Conservation (phyloP, 1,284 basidiomycete species). For the Malassezia pachydermatis region DNA sequence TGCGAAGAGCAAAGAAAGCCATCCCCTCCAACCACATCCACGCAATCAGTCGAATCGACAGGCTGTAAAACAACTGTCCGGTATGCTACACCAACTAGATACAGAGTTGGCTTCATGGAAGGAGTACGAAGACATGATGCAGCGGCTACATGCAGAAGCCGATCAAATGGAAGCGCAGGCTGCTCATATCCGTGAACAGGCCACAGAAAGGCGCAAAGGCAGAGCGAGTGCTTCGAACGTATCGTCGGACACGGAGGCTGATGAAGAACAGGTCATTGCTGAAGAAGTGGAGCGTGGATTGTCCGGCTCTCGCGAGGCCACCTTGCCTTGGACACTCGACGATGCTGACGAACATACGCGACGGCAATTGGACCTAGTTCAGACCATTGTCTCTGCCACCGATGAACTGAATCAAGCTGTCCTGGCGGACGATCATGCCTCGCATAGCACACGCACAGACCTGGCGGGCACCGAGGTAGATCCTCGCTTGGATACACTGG, state of each 20-base stretch:
- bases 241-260: background rate
- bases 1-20: slow-evolving; percentile 11
- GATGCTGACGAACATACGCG: slow-evolving; percentile 7
- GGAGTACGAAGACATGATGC: slow-evolving; percentile 22
- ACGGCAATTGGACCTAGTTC: slow-evolving; percentile 18
- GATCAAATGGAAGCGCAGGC: slow-evolving; percentile 11
- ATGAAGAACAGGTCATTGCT: slow-evolving; percentile 2
- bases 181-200: slow-evolving; percentile 21
- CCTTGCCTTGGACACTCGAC: background rate
- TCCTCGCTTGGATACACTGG: slow-evolving; percentile 25
- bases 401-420: slow-evolving; percentile 19
- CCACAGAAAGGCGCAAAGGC: slow-evolving; percentile 17
- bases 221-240: background rate
- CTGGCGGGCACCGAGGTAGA: slow-evolving; percentile 28
- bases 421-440: slow-evolving; percentile 2
- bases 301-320: background rate
- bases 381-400: slow-evolving; percentile 12
- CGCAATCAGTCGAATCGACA: slow-evolving; percentile 30
- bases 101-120: slow-evolving; percentile 28
- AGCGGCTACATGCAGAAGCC: slow-evolving; percentile 9
- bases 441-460: background rate
- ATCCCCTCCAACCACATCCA: slow-evolving; percentile 27
- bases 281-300: background rate
- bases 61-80: slow-evolving; percentile 23
- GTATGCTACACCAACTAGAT: slow-evolving; percentile 24